phyloP scores from a whole-genome alignment of 441 rosid species.

The Sinapis alba region DNA sequence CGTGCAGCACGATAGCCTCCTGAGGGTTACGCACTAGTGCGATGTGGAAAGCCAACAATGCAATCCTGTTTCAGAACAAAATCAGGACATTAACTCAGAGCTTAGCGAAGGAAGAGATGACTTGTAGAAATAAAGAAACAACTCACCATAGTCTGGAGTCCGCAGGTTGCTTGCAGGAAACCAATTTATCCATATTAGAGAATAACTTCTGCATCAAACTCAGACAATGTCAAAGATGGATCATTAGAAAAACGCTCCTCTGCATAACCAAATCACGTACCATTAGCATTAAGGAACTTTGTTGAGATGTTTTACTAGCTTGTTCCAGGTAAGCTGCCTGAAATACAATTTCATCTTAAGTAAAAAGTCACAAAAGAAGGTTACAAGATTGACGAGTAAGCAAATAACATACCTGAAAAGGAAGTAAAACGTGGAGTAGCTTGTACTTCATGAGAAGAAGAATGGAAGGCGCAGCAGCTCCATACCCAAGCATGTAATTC shows the following conservation, averaged over 20 bases:
- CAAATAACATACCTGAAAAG: constrained; percentile 68
- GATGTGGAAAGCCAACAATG: constrained; percentile 82
- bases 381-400: constrained; percentile 23
- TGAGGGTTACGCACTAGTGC: constrained; percentile 81
- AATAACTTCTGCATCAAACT: constrained; percentile 63
- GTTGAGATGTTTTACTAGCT: constrained; percentile 42
- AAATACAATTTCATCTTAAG: constrained; percentile 37
- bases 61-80: constrained; percentile 64
- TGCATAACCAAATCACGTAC: constrained; percentile 47
- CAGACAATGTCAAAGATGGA: constrained; percentile 7
- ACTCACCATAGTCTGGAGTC: constrained; percentile 73
- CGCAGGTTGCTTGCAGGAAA: constrained; percentile 79
- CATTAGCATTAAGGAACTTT: constrained; percentile 67
- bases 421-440: constrained; percentile 75
- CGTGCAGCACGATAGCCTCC: constrained; percentile 64
- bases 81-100: constrained; percentile 19
- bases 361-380: constrained; percentile 9
- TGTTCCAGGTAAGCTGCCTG: constrained; percentile 83
- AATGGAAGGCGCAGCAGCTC: constrained; percentile 86
- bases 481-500: constrained; percentile 92
- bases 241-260: not conserved
- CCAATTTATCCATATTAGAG: constrained; percentile 77
- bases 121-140: not conserved
- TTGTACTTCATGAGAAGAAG: constrained; percentile 77
- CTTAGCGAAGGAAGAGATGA: constrained; percentile 2